Conservation (phyloP, 2,329 filamentous ascomycete genomes). For the Aspergillus niger region DNA sequence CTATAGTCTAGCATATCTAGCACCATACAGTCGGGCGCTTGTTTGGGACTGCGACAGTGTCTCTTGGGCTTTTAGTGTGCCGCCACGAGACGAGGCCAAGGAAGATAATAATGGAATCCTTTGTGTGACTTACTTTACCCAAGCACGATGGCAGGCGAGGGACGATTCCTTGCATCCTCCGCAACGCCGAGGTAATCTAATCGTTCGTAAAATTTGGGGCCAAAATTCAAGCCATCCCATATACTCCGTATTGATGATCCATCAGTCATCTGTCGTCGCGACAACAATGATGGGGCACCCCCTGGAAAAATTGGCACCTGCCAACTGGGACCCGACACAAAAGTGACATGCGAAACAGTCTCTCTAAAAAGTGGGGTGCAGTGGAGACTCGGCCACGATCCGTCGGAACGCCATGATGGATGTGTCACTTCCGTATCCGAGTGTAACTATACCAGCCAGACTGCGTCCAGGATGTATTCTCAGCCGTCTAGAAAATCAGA, state of each 20-base stretch:
- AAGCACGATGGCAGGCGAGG: not conserved
- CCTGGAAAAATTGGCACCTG: constrained; percentile 3
- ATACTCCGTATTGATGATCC: not conserved
- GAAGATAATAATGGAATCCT: not conserved
- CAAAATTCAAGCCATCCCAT: not conserved
- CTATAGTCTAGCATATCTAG: not conserved
- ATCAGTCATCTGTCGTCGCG: not conserved
- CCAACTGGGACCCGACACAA: constrained; percentile 2
- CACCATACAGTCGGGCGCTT: not conserved
- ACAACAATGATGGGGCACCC: not conserved
- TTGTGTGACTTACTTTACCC: not conserved
- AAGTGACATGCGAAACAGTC: constrained; percentile 10
- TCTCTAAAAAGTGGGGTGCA: constrained; percentile 7
- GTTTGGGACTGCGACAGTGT: not conserved
- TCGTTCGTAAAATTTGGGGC: not conserved
- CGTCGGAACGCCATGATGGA: constrained; percentile 2
- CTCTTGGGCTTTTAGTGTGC: not conserved
- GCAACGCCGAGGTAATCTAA: not conserved
- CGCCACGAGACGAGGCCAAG: not conserved
- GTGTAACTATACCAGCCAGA: not conserved
- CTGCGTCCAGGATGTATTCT: too few species aligned
- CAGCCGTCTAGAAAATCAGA: too few species aligned
- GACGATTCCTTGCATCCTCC: not conserved
- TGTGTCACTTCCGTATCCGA: not conserved
- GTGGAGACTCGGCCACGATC: not conserved